Conservation (phyloP, 176 grass and related monocot species). For the Ampelocalamus luodianensis region DNA sequence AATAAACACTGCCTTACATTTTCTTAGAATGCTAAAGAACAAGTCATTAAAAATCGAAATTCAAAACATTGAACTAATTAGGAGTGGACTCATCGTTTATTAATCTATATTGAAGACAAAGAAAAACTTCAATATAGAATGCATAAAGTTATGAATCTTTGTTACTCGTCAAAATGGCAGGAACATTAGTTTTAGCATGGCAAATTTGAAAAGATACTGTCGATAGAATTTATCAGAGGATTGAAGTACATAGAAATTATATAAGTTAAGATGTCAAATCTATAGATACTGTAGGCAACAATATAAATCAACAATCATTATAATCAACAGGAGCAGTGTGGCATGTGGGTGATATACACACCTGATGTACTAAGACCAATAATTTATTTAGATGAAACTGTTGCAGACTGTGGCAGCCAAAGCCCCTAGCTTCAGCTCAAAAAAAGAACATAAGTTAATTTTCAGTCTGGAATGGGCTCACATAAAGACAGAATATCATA, state of each 20-base stretch:
- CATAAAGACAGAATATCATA: neutral
- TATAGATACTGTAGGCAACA: neutral
- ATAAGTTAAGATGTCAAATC: neutral
- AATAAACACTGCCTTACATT: neutral
- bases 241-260: neutral
- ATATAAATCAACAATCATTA: neutral
- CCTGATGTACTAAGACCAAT: slow-evolving; percentile 32
- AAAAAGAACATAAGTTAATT: neutral
- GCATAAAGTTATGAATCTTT: neutral
- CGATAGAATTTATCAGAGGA: neutral
- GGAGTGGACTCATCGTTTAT: neutral
- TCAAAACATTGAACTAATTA: neutral
- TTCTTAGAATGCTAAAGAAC: neutral
- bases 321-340: neutral
- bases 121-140: neutral
- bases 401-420: slow-evolving; percentile 13
- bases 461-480: neutral
- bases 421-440: neutral
- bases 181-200: neutral
- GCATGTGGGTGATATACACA: neutral
- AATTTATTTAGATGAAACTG: neutral
- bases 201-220: neutral
- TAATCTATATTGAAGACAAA: neutral
- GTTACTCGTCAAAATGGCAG: neutral
- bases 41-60: neutral